phyloP scores from a whole-genome alignment of 106 monocot genomes.

The Dendrobium chrysotoxum region DNA sequence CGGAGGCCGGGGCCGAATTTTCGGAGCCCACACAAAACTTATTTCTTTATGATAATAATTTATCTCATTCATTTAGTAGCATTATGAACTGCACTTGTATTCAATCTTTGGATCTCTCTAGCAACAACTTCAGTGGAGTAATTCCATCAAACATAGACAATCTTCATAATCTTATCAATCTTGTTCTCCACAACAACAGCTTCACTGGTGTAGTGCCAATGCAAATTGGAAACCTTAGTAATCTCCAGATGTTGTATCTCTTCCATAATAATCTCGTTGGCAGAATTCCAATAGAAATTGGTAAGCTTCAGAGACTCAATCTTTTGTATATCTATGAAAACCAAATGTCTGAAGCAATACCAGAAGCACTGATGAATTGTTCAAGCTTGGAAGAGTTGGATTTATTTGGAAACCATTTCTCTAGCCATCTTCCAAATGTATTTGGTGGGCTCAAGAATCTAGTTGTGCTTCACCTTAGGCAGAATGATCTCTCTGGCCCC shows the following conservation, averaged over 20 bases:
- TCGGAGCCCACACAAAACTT: too few species aligned
- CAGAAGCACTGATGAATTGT: conserved; percentile 59
- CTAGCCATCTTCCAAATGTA: conserved; percentile 43
- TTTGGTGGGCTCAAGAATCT: conserved; percentile 70
- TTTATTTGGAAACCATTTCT: conserved; percentile 83
- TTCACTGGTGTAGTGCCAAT: conserved; percentile 43
- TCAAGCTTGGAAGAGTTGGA: conserved; percentile 69
- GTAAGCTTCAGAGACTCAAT: conserved; percentile 45
- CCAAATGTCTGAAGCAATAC: conserved; percentile 74
- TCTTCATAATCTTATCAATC: conserved; percentile 40
- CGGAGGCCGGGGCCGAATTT: too few species aligned
- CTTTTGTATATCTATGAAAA: conserved; percentile 73
- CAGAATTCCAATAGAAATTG: conserved; percentile 59
- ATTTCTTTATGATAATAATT: conserved; percentile 41
- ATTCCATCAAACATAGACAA: conserved; percentile 44
- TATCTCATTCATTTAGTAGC: conserved; percentile 32
- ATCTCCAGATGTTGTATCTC: conserved; percentile 57
- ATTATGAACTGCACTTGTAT: conserved; percentile 66
- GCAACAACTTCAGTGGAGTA: conserved; percentile 56
- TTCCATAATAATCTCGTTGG: conserved; percentile 72
- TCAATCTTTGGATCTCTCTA: conserved; percentile 56
- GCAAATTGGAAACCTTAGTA: conserved; percentile 63
- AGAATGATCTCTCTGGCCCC: conserved; percentile 72
- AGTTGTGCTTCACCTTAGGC: conserved; percentile 66
- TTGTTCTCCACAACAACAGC: conserved; percentile 80